These are phyloP conservation scores for Coemansia sp. DNA, from an alignment of 192 early-diverging fungal genomes.

Conservation along the genomic window DNA sequence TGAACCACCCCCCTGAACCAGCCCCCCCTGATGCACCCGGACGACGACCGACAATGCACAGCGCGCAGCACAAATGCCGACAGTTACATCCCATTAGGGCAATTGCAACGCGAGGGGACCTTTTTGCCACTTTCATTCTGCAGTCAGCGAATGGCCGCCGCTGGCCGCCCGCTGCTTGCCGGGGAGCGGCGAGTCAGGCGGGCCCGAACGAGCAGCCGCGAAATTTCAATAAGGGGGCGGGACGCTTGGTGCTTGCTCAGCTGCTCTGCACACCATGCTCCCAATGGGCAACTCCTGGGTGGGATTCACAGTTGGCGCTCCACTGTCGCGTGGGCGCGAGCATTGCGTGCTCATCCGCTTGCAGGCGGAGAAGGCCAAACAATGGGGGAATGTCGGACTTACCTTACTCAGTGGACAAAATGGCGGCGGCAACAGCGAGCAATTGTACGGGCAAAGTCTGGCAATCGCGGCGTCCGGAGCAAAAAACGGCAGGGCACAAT, in stretches of 20 bases:
- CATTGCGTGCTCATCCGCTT: background rate
- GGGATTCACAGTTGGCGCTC: slow-evolving; percentile 3
- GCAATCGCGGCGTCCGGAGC: background rate
- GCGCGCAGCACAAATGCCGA: slow-evolving; percentile 7
- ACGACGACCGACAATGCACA: slow-evolving; percentile 1
- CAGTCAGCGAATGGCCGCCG: background rate
- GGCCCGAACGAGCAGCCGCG: no score
- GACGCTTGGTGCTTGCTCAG: no score
- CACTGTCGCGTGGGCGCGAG: background rate
- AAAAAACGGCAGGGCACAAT: slow-evolving; percentile 1
- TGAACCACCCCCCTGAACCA: background rate
- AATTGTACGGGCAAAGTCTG: background rate
- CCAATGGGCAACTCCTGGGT: no score
- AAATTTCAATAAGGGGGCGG: no score
- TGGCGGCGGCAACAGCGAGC: background rate
- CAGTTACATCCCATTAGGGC: slow-evolving; percentile 11
- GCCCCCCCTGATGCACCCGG: background rate
- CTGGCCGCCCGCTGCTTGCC: no score
- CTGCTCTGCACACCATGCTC: no score
- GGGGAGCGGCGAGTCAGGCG: no score
- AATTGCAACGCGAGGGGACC: slow-evolving; percentile 1
- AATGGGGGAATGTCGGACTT: slow-evolving; percentile 1
- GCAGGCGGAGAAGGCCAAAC: background rate
- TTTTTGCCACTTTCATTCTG: background rate
- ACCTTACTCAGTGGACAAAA: background rate